These are phyloP conservation scores for Truncatella angustata DNA, from an alignment of 2,329 filamentous ascomycete genomes.

Conservation along the genomic window DNA sequence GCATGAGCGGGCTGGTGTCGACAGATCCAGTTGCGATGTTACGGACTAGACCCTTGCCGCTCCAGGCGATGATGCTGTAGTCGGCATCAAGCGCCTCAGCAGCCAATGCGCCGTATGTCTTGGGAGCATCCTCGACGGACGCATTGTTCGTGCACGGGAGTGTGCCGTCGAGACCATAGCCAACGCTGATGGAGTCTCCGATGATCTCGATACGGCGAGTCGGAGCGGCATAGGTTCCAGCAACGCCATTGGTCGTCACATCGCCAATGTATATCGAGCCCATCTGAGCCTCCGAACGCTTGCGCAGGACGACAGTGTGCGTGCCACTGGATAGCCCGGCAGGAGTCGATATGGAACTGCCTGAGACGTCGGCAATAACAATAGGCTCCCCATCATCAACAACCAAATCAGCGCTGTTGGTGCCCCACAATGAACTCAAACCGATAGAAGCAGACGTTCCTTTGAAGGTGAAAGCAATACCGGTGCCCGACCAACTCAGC, in stretches of 20 bases:
- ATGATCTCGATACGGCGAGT: slow-evolving; percentile 40
- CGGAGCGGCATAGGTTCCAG: slow-evolving; percentile 19
- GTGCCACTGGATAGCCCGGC: slow-evolving; percentile 25
- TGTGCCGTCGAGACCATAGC: slow-evolving; percentile 40
- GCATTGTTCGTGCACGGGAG: slow-evolving; percentile 38
- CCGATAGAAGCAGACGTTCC: slow-evolving; percentile 37
- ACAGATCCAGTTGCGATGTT: slow-evolving; percentile 38
- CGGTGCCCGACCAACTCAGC: slow-evolving; percentile 43
- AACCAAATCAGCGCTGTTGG: slow-evolving; percentile 31
- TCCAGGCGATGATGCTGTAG: slow-evolving; percentile 42
- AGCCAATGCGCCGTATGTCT: slow-evolving; percentile 41
- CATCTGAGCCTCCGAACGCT: slow-evolving; percentile 33
- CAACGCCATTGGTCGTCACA: slow-evolving; percentile 25
- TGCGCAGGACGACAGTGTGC: slow-evolving; percentile 36
- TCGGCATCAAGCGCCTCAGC: slow-evolving; percentile 39
- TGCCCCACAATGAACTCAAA: slow-evolving; percentile 27
- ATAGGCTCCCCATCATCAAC: slow-evolving; percentile 30
- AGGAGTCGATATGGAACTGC: slow-evolving; percentile 29
- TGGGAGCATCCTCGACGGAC: slow-evolving; percentile 35
- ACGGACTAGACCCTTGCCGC: slow-evolving; percentile 39
- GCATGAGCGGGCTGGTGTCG: slow-evolving; percentile 34
- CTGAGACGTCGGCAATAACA: slow-evolving; percentile 27
- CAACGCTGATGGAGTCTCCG: slow-evolving; percentile 43
- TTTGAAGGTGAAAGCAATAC: slow-evolving; percentile 38
- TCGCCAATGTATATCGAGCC: slow-evolving; percentile 32